A percentile compares a stretch with the other conserved stretches of the same genome.
These are phyloP conservation scores for Rosa multiflora DNA, from an alignment of 306 rosid species.

Conservation along the genomic window DNA sequence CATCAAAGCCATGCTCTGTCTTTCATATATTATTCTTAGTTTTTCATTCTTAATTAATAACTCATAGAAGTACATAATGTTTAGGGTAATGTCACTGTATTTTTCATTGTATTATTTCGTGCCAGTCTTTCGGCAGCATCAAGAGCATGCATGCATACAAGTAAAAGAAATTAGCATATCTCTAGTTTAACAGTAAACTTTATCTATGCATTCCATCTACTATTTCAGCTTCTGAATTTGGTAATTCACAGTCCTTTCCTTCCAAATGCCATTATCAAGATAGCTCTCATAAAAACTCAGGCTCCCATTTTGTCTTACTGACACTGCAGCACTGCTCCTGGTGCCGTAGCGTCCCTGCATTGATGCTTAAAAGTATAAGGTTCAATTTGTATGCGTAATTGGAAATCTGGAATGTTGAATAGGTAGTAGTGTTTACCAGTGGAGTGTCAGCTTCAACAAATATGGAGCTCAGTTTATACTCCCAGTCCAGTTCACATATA, in stretches of 20 bases:
- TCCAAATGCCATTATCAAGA: slow-evolving; percentile 44
- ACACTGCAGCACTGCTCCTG: slow-evolving; percentile 53
- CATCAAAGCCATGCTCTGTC: background rate
- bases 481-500: slow-evolving; percentile 54
- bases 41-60: background rate
- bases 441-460: slow-evolving; percentile 60
- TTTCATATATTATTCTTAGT: background rate
- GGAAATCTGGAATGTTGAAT: background rate
- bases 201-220: background rate
- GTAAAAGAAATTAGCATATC: background rate
- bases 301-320: slow-evolving; percentile 41
- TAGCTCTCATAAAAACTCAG: slow-evolving; percentile 47
- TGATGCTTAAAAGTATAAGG: background rate
- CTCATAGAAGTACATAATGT: background rate
- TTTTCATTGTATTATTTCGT: background rate
- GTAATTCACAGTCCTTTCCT: slow-evolving; percentile 47
- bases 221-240: slow-evolving; percentile 29
- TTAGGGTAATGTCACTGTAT: background rate
- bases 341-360: slow-evolving; percentile 63
- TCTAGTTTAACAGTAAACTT: background rate
- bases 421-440: slow-evolving; percentile 33
- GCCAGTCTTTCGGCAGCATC: background rate
- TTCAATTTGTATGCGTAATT: background rate
- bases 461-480: slow-evolving; percentile 53
- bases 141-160: background rate